These are phyloP conservation scores for Endothia cerciana DNA, from an alignment of 2,329 filamentous ascomycete species.

Conservation along the genomic window DNA sequence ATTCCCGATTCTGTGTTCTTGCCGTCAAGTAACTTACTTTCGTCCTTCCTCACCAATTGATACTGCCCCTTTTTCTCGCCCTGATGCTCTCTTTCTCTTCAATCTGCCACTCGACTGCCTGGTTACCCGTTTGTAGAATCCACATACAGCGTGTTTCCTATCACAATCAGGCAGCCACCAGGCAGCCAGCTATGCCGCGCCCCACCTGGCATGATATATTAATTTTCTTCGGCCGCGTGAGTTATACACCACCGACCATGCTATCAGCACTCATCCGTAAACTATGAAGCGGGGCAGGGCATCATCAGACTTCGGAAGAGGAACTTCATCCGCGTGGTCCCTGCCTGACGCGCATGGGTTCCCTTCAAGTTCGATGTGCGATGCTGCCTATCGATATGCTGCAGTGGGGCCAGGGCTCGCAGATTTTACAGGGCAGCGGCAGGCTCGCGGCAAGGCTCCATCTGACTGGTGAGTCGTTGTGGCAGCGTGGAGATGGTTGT, in stretches of 20 bases:
- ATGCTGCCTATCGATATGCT: background rate
- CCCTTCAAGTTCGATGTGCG: background rate
- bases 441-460: background rate
- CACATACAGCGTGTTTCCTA: no score
- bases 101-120: background rate
- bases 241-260: background rate
- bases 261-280: background rate
- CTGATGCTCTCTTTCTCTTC: background rate
- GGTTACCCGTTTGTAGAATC: no score
- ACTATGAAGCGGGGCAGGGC: background rate
- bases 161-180: background rate
- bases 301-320: background rate
- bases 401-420: background rate
- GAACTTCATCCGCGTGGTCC: background rate
- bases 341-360: background rate
- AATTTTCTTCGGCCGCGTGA: background rate
- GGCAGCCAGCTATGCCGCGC: background rate
- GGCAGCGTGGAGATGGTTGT: background rate
- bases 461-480: background rate
- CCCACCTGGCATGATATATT: background rate
- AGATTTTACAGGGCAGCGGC: background rate
- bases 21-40: background rate
- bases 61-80: no score
- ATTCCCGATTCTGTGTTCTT: background rate
- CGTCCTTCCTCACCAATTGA: no score